These are phyloP conservation scores for Phytopythium mirpurense DNA, from an alignment of 352 stramenopile species.

Conservation along the genomic window DNA sequence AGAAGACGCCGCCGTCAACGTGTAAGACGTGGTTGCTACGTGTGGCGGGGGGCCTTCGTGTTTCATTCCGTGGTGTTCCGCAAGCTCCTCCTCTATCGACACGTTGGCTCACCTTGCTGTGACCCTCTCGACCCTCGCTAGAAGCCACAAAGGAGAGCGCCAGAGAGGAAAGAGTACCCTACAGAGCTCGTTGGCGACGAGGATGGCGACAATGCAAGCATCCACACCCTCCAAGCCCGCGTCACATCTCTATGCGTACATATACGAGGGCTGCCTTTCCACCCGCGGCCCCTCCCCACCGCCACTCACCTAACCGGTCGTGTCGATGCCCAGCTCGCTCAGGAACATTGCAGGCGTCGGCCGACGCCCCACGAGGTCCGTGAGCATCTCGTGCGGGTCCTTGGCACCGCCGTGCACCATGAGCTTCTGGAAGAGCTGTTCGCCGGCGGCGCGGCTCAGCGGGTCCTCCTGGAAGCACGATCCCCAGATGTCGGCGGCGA, in stretches of 20 bases:
- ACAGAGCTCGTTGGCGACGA: background rate
- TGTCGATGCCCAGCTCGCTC: constrained; percentile 63
- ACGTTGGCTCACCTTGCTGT: no score
- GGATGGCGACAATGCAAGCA: background rate
- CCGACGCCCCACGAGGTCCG: constrained; percentile 52
- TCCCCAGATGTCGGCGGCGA: constrained; percentile 87
- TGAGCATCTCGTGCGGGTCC: constrained; percentile 82
- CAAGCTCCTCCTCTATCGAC: no score
- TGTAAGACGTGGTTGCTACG: constrained; percentile 1
- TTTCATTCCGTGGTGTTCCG: no score
- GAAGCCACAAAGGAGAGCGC: background rate
- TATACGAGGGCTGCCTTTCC: background rate
- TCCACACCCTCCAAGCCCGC: background rate
- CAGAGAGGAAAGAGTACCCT: background rate
- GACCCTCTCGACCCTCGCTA: no score
- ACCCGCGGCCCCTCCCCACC: background rate
- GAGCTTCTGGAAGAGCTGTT: constrained; percentile 61
- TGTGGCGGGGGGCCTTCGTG: no score
- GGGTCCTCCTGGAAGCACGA: constrained; percentile 55
- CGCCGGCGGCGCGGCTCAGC: constrained; percentile 50
- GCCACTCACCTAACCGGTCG: background rate
- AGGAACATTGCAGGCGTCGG: constrained; percentile 64
- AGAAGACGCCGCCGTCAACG: constrained; percentile 1
- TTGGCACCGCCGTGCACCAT: constrained; percentile 85
- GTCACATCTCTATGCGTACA: constrained; percentile 4